Percentiles rank a stretch among this genome's conserved stretches.
phyloP scores from a whole-genome alignment of 306 rosid genomes.

The Prosopis cineraria region DNA sequence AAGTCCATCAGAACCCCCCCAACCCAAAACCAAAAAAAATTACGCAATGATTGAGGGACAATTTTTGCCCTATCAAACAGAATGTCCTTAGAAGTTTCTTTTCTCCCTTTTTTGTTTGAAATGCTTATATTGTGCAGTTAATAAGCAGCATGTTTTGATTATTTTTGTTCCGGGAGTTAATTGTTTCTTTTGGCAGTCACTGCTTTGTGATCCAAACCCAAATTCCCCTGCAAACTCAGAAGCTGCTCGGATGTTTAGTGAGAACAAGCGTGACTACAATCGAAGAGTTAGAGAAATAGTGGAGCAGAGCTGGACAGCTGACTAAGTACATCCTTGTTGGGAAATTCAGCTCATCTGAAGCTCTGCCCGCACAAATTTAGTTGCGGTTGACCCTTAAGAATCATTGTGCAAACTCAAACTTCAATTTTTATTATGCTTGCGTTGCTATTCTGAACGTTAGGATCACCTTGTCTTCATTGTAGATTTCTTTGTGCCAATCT shows the following conservation, averaged over 20 bases:
- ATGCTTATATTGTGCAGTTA: not conserved
- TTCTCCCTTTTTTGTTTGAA: not conserved
- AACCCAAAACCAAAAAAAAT: too few relatives aligned
- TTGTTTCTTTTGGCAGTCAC: conserved; percentile 60
- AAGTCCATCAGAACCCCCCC: too few relatives aligned
- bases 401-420: conserved; percentile 48
- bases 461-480: conserved; percentile 32
- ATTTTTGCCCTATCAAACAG: not conserved
- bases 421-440: conserved; percentile 40
- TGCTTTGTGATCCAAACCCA: conserved; percentile 96
- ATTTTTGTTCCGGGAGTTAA: not conserved
- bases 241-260: conserved; percentile 93
- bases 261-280: conserved; percentile 92
- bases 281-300: conserved; percentile 84
- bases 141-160: conserved; percentile 1
- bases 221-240: conserved; percentile 96
- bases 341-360: not conserved
- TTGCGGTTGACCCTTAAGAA: conserved; percentile 36
- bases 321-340: conserved; percentile 33
- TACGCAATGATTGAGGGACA: too few relatives aligned
- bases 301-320: conserved; percentile 99
- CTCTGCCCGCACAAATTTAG: not conserved
- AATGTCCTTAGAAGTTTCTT: not conserved
- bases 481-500: conserved; percentile 34
- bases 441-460: conserved; percentile 35